Percentiles rank a stretch among this genome's conserved stretches.
These are phyloP conservation scores for Gloeophyllum trabeum DNA, from an alignment of 768 basidiomycete genomes.

Conservation along the genomic window DNA sequence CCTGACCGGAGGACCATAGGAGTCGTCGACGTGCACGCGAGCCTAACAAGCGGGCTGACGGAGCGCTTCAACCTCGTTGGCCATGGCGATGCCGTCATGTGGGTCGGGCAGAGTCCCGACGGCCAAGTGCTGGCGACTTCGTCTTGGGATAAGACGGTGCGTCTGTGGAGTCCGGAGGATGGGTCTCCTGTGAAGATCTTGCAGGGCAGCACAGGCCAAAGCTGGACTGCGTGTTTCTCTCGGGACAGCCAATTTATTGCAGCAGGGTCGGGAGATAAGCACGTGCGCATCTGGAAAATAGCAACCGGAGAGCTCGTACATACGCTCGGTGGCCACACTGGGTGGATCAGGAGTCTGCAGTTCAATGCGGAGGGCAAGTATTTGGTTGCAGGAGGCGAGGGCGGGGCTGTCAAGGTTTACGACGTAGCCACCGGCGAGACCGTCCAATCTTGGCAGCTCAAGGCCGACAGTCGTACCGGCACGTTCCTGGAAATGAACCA, in stretches of 20 bases:
- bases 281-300: slow-evolving; percentile 4
- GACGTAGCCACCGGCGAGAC: not conserved
- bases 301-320: slow-evolving; percentile 3
- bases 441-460: not conserved
- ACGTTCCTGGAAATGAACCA: not conserved
- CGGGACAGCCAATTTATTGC: slow-evolving; percentile 2
- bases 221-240: slow-evolving; percentile 2
- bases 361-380: not conserved
- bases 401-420: not conserved
- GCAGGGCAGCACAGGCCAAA: not conserved
- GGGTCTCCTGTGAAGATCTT: not conserved
- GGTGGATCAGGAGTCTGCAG: not conserved
- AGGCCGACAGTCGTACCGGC: not conserved
- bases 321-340: not conserved
- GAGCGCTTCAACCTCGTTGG: not conserved
- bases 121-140: not conserved
- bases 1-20: not conserved
- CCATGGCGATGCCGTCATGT: not conserved
- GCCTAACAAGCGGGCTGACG: no score
- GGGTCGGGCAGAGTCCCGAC: not conserved
- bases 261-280: slow-evolving; percentile 4
- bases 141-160: slow-evolving; percentile 1
- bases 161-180: not conserved
- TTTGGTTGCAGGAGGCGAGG: not conserved
- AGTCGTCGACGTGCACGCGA: not conserved